phyloP scores from a whole-genome alignment of 2,329 filamentous ascomycete species.

The Penicillium brevicompactum region DNA sequence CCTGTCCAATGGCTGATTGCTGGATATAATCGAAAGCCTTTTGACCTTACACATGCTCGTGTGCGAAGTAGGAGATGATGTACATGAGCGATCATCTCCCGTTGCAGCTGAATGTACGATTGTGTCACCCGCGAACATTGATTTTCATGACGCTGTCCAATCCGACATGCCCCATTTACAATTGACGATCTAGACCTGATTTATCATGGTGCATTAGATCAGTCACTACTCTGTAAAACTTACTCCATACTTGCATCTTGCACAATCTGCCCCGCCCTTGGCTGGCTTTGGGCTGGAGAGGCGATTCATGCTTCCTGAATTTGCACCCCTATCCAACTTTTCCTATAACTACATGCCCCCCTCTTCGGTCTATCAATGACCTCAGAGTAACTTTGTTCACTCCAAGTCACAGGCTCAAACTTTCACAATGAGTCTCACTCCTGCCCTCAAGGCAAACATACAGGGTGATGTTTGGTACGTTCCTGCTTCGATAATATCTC shows the following conservation, averaged over 20 bases:
- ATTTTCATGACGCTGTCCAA: neutral
- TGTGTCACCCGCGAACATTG: too few relatives aligned
- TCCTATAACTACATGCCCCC: slow-evolving; percentile 1
- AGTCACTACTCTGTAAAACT: neutral
- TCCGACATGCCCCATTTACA: neutral
- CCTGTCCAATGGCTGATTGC: neutral
- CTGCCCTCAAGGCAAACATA: slow-evolving; percentile 10
- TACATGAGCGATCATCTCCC: too few relatives aligned
- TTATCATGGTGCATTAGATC: neutral
- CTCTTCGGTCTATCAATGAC: neutral
- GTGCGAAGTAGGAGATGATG: neutral
- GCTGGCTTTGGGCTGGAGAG: neutral
- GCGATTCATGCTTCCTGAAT: neutral
- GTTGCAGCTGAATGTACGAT: too few relatives aligned
- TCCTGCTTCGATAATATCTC: neutral
- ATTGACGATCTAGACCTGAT: neutral
- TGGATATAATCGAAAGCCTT: neutral
- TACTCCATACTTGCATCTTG: neutral
- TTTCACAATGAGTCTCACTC: slow-evolving; percentile 6
- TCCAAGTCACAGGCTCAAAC: neutral
- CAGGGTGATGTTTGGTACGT: slow-evolving; percentile 20
- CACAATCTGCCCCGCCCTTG: neutral
- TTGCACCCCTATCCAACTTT: neutral
- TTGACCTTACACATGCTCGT: neutral
- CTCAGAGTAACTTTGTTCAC: neutral